Evolutionary conservation across 2,329 filamentous ascomycete genomes (phyloP), one percentile per base, ranked within the genome.

Genomic region (Cryphonectria nitschkei): DNA sequence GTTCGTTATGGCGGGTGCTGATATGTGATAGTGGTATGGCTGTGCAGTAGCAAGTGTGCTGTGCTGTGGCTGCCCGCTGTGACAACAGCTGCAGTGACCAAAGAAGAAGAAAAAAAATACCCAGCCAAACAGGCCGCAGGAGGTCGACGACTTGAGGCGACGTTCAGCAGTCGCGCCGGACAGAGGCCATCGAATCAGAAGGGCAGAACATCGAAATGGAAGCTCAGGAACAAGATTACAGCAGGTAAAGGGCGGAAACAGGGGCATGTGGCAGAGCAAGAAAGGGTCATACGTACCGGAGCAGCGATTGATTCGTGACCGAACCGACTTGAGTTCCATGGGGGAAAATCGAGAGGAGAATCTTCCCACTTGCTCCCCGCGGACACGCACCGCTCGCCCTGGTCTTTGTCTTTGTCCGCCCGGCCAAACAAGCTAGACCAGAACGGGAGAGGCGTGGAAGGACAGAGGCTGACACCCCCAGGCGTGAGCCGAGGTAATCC

Each of bases 261-360:
- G 58, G 67, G 66, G 62, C 60, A 67, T 71, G 70, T 66, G 67
- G 67, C 66, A 69, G 67, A 68, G 61, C 62, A 65, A 37, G 54
- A 68, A 68, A 71, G 70, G 66, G 70, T 71, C 70, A 68, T 71
- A 71, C 70, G 67, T 71, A 69, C 70, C 70, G 64, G 63, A 63
- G 41, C 32, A 65, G 67, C 67, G 68, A 65, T 65, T 66, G 70
- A 71, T 71, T 71, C 62, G 70, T 71, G 70, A 70, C 68, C 58
- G 63, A 70, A 58, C 69, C 68, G 68, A 70, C 67, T 68, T 63
- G 67, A 69, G 37, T 60, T 60, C 52, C 52, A 60, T 39, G 52
- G 61, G 54, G 61, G 52, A 68, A 64, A 63, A 64, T 43, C 67
- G 41, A 56, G 60, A 64, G 67, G 60, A 68, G 54, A 68, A 68